Evolutionary conservation across 2,329 filamentous ascomycete genomes (phyloP).

Genomic region (Arthrobotrys megalospora): DNA sequence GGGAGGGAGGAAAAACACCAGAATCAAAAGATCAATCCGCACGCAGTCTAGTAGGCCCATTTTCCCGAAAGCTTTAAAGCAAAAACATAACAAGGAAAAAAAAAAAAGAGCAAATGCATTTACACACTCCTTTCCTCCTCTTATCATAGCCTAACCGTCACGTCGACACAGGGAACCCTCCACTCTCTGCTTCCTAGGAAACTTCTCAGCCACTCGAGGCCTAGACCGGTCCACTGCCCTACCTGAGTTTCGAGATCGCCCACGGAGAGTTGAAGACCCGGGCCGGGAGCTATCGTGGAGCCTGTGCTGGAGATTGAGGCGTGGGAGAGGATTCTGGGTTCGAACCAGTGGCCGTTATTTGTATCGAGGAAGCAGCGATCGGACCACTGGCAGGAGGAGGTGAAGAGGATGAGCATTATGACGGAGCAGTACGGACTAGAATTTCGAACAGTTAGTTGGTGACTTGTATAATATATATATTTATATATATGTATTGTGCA

Average conservation of each 20-base stretch:
- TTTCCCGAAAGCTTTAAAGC: not conserved
- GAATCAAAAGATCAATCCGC: constrained; percentile 13
- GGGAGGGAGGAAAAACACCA: not conserved
- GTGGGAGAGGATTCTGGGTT: constrained; percentile 75
- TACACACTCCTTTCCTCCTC: not conserved
- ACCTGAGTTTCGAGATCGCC: constrained; percentile 71
- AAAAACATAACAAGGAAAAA: constrained; percentile 19
- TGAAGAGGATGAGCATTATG: constrained; percentile 92
- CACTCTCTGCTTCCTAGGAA: constrained; percentile 87
- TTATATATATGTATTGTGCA: not conserved
- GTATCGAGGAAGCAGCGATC: constrained; percentile 95
- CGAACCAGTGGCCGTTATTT: constrained; percentile 87
- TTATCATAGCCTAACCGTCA: constrained; percentile 80
- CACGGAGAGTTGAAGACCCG: constrained; percentile 67
- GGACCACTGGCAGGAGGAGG: constrained; percentile 90
- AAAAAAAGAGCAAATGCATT: not conserved
- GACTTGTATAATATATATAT: too few relatives aligned
- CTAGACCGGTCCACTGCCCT: constrained; percentile 78
- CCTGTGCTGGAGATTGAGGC: constrained; percentile 65
- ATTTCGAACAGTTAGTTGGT: not conserved
- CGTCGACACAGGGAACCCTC: constrained; percentile 90
- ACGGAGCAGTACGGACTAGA: constrained; percentile 93
- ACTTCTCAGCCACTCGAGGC: constrained; percentile 87
- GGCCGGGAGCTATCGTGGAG: constrained; percentile 54
- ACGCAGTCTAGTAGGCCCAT: constrained; percentile 28